Evolutionary conservation across 768 basidiomycete genomes (phyloP), one percentile per base, ranked within the genome.

Genomic region (Royoungia palumana): DNA sequence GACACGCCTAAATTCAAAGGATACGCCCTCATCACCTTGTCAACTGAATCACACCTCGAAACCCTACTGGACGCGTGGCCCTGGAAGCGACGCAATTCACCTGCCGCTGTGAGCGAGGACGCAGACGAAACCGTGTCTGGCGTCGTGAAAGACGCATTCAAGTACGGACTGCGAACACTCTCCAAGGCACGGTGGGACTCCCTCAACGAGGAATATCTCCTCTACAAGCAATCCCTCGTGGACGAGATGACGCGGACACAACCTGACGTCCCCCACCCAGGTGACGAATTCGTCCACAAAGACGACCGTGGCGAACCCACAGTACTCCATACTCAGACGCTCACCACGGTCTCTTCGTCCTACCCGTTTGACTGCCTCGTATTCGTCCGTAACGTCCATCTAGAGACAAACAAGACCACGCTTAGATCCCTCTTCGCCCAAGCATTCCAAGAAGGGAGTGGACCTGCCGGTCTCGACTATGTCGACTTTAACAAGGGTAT

Each of bases 361-460:
- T 89, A 77, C 58, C 90, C 89, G 0, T 69, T 65, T 5, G 72
- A 77, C 24, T 88, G 87, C 49, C 79, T 93, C 8, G 72, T 88
- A 25, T 87, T 85, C 60, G 78, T 81, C 6, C 81, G 82, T 36
- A 77, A 88, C 61, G 59, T 92, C 8, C 85, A 90, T 50, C 71
- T 79, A 3, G 80, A 82, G 48, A 88, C 89, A 22, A 93, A 90
- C 63, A 91, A 90, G 65, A 91, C 90, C 0, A 84, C 86, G 0
- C 72, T 93, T 14, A 83, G 81, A 36, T 63, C 71, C 3, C 62
- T 89, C 6, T 83, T 90, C 51, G 58, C 72, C 0, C 61, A 60
- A 7, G 74, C 78, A 2, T 75, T 81, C 37, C 42, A 28, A 17
- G 58, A 36, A 1, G 43, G 44, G 13, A 30, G 7, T 38, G 30